Evolutionary conservation across 768 basidiomycete genomes (phyloP), one percentile per base, ranked within the genome.

Genomic region (Boletus barrowsii): DNA sequence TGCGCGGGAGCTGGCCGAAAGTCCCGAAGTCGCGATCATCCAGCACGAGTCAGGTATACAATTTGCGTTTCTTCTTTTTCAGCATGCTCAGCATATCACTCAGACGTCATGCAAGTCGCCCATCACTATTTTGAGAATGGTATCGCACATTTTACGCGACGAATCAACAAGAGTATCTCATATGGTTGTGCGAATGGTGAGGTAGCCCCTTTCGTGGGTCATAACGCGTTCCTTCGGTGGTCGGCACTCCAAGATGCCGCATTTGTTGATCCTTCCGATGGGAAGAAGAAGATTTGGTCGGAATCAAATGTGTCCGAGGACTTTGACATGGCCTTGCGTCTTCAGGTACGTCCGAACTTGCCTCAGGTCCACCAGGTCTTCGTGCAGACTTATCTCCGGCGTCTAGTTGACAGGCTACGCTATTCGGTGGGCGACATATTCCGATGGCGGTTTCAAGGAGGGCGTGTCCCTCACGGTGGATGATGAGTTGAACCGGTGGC

Each of bases 401-500:
- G 13, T 36, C 6, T 18, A 62, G 65, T 42, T 67, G 58, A 67
- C 55, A 42, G 53, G 52, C 7, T 68, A 68, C 26, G 26, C 11
- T 3, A 67, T 72, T 41, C 84, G 62, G 10, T 75, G 89, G 92
- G 87, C 92, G n/a, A 89, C 87, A 1, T 96, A 95, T 67, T 88
- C 86, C 3, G 78, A 88, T 15, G 88, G 91, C 42, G 90, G 84
- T 0, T 95, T 95, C 79, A 89, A 94, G 73, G 93, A 97, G 65
- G 93, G 93, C 58, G 93, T 97, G n/a, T 90, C 88, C 1, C 74
- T 97, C 2, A 94, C 93, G 0, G 87, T 86, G 54, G 91, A 93
- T 52, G 93, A 97, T 64, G 93, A 97, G 65, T 72, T 97, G n/a
- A 94, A 94, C 65, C 69, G 93, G 8, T 97, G 93, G 93, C 90